A percentile compares a stretch with the other conserved stretches of the same genome.
phyloP scores from a whole-genome alignment of 1,284 basidiomycete species.

The Ustilago nuda region DNA sequence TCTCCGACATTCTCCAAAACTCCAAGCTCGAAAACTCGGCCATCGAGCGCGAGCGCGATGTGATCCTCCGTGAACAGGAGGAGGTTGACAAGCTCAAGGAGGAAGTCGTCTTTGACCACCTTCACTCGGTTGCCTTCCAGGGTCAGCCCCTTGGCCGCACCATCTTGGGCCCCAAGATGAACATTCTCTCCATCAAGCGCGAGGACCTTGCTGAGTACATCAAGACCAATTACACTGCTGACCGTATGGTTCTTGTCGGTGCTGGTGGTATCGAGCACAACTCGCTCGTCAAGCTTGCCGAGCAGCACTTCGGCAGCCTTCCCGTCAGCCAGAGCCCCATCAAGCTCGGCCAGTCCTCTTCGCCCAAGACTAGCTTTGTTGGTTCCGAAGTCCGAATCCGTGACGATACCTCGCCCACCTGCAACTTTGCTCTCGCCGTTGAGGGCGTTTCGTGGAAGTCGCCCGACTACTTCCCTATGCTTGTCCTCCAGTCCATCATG shows the following conservation, averaged over 20 bases:
- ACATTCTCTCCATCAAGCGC: constrained; percentile 95
- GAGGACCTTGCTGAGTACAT: constrained; percentile 92
- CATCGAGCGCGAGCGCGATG: constrained; percentile 95
- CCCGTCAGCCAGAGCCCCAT: constrained; percentile 89
- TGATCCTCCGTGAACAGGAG: constrained; percentile 96
- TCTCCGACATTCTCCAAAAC: constrained; percentile 97
- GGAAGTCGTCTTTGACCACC: constrained; percentile 98
- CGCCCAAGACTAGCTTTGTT: constrained; percentile 79
- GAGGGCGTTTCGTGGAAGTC: constrained; percentile 98
- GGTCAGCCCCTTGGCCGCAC: constrained; percentile 94
- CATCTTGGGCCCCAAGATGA: constrained; percentile 95
- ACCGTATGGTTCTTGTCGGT: constrained; percentile 98
- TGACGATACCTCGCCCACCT: constrained; percentile 87
- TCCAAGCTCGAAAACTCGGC: constrained; percentile 90
- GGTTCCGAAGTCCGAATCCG: constrained; percentile 96
- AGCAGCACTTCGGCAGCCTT: constrained; percentile 90
- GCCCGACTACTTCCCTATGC: constrained; percentile 99
- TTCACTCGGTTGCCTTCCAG: constrained; percentile 96
- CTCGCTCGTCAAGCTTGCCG: constrained; percentile 92
- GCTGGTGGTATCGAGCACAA: constrained; percentile 93
- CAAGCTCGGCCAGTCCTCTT: constrained; percentile 77
- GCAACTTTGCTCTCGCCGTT: constrained; percentile 95
- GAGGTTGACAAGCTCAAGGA: constrained; percentile 99
- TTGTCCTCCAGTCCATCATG: constrained; percentile 97
- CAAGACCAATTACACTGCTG: constrained; percentile 96